Percentiles rank a stretch among this genome's conserved stretches.
Evolutionary conservation across 2,329 filamentous ascomycete species (phyloP).

Genomic region (Colletotrichum sp.): DNA sequence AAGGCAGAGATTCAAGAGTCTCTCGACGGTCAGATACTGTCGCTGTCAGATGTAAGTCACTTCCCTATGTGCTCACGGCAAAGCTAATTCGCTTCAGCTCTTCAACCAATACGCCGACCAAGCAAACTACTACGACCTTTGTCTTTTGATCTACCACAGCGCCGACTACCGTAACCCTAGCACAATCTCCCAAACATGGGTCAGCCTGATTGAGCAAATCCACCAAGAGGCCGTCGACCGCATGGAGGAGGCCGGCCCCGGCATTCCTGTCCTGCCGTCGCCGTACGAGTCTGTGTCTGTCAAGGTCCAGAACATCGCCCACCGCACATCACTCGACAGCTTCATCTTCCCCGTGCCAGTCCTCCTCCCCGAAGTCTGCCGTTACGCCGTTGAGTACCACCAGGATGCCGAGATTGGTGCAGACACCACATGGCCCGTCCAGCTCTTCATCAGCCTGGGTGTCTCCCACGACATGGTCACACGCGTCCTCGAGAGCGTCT

Average conservation of each 20-base stretch:
- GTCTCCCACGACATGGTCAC: conserved; percentile 62
- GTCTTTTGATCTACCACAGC: conserved; percentile 87
- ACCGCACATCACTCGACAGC: conserved; percentile 68
- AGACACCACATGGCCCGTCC: conserved; percentile 60
- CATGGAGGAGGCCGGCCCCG: conserved; percentile 44
- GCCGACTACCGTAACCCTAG: conserved; percentile 89
- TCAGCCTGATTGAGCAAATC: conserved; percentile 75
- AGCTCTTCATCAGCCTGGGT: conserved; percentile 59
- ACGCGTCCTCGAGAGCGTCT: conserved; percentile 59
- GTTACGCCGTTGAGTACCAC: conserved; percentile 62
- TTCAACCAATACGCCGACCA: conserved; percentile 92
- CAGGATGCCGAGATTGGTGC: conserved; percentile 63
- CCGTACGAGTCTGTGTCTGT: conserved; percentile 75
- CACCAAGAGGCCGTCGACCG: conserved; percentile 60
- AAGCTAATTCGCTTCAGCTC: conserved; percentile 58
- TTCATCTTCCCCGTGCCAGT: conserved; percentile 68
- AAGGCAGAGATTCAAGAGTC: conserved; percentile 67
- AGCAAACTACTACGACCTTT: conserved; percentile 92
- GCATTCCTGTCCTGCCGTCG: conserved; percentile 45
- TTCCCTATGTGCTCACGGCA: background rate
- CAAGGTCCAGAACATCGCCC: conserved; percentile 67
- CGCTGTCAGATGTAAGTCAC: conserved; percentile 73
- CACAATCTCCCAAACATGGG: conserved; percentile 86
- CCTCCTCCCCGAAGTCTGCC: conserved; percentile 66
- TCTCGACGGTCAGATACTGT: conserved; percentile 79